A percentile compares a stretch with the other conserved stretches of the same genome.
phyloP scores from a whole-genome alignment of 805 yeast species.

The Metschnikowia arizonensis region DNA sequence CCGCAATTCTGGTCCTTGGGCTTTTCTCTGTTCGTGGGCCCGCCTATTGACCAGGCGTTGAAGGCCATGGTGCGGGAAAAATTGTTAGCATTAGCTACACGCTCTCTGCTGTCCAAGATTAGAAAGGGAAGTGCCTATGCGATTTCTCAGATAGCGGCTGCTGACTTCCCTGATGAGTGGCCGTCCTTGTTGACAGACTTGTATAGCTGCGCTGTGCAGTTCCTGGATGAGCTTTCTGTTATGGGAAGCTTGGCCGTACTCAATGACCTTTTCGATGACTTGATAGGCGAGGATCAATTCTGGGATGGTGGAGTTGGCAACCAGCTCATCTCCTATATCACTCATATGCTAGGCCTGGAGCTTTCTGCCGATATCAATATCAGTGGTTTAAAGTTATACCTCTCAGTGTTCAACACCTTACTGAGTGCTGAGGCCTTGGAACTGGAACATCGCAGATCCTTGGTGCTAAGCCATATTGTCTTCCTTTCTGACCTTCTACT shows the following conservation, averaged over 20 bases:
- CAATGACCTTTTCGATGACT: slow-evolving; percentile 78
- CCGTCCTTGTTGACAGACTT: slow-evolving; percentile 57
- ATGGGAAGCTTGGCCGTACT: slow-evolving; percentile 58
- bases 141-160: slow-evolving; percentile 78
- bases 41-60: slow-evolving; percentile 50
- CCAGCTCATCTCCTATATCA: slow-evolving; percentile 49
- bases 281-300: slow-evolving; percentile 81
- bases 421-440: slow-evolving; percentile 47
- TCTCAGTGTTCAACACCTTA: slow-evolving; percentile 50
- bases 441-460: slow-evolving; percentile 31
- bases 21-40: slow-evolving; percentile 68
- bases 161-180: slow-evolving; percentile 96
- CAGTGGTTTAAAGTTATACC: slow-evolving; percentile 49
- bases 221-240: slow-evolving; percentile 28
- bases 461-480: slow-evolving; percentile 29
- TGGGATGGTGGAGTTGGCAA: slow-evolving; percentile 69
- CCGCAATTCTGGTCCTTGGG: slow-evolving; percentile 82
- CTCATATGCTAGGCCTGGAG: slow-evolving; percentile 33
- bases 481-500: slow-evolving; percentile 9
- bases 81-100: slow-evolving; percentile 46
- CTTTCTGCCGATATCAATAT: slow-evolving; percentile 37
- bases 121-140: slow-evolving; percentile 67
- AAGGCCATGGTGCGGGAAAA: slow-evolving; percentile 49
- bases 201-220: slow-evolving; percentile 38
- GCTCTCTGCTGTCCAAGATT: slow-evolving; percentile 50